Evolutionary conservation across 352 stramenopile species (phyloP), one percentile per base, ranked within the genome.

Genomic region (Pythium brachiatum): DNA sequence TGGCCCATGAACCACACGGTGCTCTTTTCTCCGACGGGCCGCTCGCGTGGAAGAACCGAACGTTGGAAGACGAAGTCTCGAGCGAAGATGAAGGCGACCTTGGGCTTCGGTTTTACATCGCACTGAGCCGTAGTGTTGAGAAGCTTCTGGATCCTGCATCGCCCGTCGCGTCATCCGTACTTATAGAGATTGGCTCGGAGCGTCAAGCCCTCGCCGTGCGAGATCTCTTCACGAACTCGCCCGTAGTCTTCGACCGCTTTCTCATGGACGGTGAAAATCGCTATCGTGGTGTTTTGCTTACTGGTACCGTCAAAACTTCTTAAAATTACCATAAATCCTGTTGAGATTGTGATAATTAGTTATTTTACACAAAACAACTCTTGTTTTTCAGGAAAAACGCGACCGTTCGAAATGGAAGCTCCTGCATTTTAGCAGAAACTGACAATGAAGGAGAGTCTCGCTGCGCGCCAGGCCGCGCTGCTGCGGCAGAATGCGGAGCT

Each of bases 21-120:
- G 86, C 86, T 8, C 56, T 94, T 8, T 94, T 94, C 72, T 74
- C 86, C 2, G 75, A 78, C 34, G 79, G 77, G 8, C 70, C 65
- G 3, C 57, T 64, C 12, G 58, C 56, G 6, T 54, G 38, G 26
- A 60, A 26, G 21, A 60, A 39, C 41, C 21, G 57, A 6, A 26
- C 23, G 20, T 5, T 26, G 38, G 13, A 34, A 27, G 15, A 53
- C 18, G 53, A 26, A 43, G 8, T 5, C 16, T 18, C 27, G 16
- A 53, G 15, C 26, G 21, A 63, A 29, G 48, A 58, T 1, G 63
- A 78, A 29, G 57, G 55, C 0, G 61, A 81, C 36, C 53, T 64
- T 7, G 83, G 80, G 0, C 54, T 92, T 23, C 70, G 68, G 0
- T 87, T 89, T 74, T 92, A 92, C 53, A 68, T 54, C 1, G 50